phyloP scores from a whole-genome alignment of 1,139 yeast species.

The Entelexis sorbosivorans region DNA sequence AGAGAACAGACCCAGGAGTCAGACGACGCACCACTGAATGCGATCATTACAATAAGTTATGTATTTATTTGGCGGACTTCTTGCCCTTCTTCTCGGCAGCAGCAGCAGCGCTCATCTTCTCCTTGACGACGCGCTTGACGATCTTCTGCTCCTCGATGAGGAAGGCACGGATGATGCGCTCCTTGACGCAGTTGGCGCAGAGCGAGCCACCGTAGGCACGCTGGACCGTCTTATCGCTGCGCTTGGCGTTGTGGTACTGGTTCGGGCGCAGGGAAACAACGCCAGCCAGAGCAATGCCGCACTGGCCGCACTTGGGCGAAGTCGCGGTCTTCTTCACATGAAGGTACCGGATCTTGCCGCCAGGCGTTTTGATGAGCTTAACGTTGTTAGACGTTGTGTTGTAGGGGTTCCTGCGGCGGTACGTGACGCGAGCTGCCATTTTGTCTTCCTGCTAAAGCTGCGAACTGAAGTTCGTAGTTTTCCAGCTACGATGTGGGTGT shows the following conservation, averaged over 20 bases:
- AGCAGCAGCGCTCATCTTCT: conserved; percentile 78
- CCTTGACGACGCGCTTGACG: conserved; percentile 97
- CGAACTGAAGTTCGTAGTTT: conserved; percentile 5
- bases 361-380: conserved; percentile 99
- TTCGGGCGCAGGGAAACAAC: conserved; percentile 91
- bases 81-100: conserved; percentile 37
- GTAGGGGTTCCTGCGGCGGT: conserved; percentile 42
- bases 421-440: conserved; percentile 27
- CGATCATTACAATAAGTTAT: conserved; percentile 17
- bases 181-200: conserved; percentile 98
- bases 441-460: conserved; percentile 13
- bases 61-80: conserved; percentile 24
- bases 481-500: conserved; percentile 1
- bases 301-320: conserved; percentile 98
- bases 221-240: conserved; percentile 95
- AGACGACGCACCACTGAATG: conserved; percentile 3
- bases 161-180: conserved; percentile 98
- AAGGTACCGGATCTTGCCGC: conserved; percentile 96
- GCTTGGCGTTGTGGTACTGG: conserved; percentile 87
- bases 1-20: too few relatives aligned
- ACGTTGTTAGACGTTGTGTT: conserved; percentile 99
- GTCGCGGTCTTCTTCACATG: conserved; percentile 92
- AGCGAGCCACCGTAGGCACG: conserved; percentile 99
- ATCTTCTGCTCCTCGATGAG: conserved; percentile 99
- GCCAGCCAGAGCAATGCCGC: conserved; percentile 86